A percentile compares a stretch with the other conserved stretches of the same genome.
Evolutionary conservation across 352 stramenopile genomes (phyloP).

Genomic region (Synura sp.): DNA sequence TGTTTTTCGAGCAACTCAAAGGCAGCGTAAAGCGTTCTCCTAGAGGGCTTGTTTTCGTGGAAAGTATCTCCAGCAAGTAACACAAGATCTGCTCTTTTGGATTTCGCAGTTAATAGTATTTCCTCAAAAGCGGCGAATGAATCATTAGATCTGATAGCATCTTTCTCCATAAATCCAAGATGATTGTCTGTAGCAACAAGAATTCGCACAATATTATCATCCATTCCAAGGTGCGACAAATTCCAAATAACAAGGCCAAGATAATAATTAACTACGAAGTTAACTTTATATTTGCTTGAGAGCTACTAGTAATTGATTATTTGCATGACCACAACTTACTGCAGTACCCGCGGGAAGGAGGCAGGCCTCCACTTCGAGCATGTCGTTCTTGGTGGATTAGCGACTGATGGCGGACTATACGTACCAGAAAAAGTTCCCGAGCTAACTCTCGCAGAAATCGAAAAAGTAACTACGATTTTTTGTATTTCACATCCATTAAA

Average conservation of each 20-base stretch:
- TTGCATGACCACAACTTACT: too few species aligned
- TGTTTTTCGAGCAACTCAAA: slow-evolving; percentile 92
- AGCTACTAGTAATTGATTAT: too few species aligned
- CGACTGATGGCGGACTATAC: slow-evolving; percentile 68
- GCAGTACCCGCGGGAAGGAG: slow-evolving; percentile 62
- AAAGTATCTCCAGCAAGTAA: slow-evolving; percentile 97
- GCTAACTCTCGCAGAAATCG: slow-evolving; percentile 45
- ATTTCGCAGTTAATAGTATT: slow-evolving; percentile 60
- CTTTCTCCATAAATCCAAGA: slow-evolving; percentile 86
- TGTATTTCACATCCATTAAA: not conserved
- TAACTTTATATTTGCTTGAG: too few species aligned
- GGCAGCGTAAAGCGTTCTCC: slow-evolving; percentile 85
- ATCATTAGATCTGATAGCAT: slow-evolving; percentile 88
- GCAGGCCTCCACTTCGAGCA: slow-evolving; percentile 62
- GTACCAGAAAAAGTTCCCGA: slow-evolving; percentile 66
- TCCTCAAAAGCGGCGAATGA: slow-evolving; percentile 78
- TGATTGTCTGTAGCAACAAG: slow-evolving; percentile 98
- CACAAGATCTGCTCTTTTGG: slow-evolving; percentile 69
- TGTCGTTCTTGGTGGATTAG: slow-evolving; percentile 68
- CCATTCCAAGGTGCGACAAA: too few species aligned
- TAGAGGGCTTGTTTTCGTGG: slow-evolving; percentile 96
- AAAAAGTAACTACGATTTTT: slow-evolving; percentile 30
- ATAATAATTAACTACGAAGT: too few species aligned
- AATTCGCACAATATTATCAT: slow-evolving; percentile 69
- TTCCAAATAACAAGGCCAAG: too few species aligned